Evolutionary conservation across 2,329 filamentous ascomycete species (phyloP).

Genomic region (Bertia moriformis): DNA sequence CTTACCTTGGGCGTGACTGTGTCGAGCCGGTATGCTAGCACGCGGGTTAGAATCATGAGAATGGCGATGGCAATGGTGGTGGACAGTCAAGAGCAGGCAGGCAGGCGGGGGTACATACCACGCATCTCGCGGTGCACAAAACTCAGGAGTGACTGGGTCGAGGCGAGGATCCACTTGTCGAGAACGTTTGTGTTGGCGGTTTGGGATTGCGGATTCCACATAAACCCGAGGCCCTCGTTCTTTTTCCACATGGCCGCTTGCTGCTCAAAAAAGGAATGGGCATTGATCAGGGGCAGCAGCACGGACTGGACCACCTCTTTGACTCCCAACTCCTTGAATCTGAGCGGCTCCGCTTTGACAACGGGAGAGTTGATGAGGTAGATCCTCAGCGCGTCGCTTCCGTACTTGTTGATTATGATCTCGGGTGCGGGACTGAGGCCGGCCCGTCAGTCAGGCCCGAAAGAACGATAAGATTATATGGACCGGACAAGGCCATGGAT

Average conservation of each 20-base stretch:
- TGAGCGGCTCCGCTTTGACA: constrained; percentile 74
- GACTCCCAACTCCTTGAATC: constrained; percentile 82
- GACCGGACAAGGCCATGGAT: too few relatives aligned
- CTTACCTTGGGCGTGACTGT: too few relatives aligned
- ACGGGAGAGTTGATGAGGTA: constrained; percentile 96
- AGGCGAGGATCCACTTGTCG: constrained; percentile 89
- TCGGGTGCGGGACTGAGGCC: constrained; percentile 76
- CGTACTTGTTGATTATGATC: constrained; percentile 73
- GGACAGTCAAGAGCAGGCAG: constrained; percentile 10
- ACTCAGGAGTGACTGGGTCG: constrained; percentile 75
- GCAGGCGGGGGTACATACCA: too few relatives aligned
- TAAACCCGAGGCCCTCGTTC: constrained; percentile 60
- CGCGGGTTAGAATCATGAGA: too few relatives aligned
- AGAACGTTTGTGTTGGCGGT: constrained; percentile 77
- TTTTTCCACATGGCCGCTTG: constrained; percentile 80
- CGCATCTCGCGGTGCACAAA: constrained; percentile 93
- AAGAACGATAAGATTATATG: too few relatives aligned
- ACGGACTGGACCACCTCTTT: constrained; percentile 92
- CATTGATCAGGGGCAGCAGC: constrained; percentile 84
- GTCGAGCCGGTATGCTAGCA: constrained; percentile 67
- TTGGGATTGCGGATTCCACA: constrained; percentile 64
- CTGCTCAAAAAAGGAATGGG: constrained; percentile 88
- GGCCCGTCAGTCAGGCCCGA: too few relatives aligned
- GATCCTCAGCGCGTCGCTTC: constrained; percentile 81
- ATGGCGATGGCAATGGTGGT: constrained; percentile 3